Percentiles rank a stretch among this genome's conserved stretches.
These are phyloP conservation scores for Fusarium austroafricanum DNA, from an alignment of 2,329 filamentous ascomycete species.

Conservation along the genomic window DNA sequence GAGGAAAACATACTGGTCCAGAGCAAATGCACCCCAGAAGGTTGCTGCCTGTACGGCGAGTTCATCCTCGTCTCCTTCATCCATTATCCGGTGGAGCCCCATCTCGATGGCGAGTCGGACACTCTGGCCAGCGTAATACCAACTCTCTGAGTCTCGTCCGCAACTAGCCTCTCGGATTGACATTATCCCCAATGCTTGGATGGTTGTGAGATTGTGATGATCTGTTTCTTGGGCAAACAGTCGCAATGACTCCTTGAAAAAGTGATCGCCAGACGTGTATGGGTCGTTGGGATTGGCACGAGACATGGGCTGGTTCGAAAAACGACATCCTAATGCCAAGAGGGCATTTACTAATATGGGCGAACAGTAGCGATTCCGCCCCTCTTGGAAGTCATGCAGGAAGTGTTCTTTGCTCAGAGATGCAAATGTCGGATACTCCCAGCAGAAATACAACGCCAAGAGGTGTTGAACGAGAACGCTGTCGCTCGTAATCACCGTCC, in stretches of 20 bases:
- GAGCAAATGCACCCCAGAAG: slow-evolving; percentile 71
- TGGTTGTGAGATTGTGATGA: slow-evolving; percentile 73
- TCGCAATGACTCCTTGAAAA: slow-evolving; percentile 75
- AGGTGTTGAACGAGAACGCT: slow-evolving; percentile 70
- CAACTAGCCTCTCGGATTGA: slow-evolving; percentile 79
- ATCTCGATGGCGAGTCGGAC: slow-evolving; percentile 78
- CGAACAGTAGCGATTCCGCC: slow-evolving; percentile 73
- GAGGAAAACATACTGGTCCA: slow-evolving; percentile 68
- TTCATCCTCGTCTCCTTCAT: slow-evolving; percentile 64
- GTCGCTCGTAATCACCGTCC: slow-evolving; percentile 72
- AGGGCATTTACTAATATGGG: slow-evolving; percentile 74
- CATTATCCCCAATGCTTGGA: slow-evolving; percentile 82
- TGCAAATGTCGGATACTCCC: slow-evolving; percentile 80
- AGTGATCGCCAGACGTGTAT: slow-evolving; percentile 76
- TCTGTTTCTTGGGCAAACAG: slow-evolving; percentile 69
- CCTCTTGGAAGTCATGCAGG: slow-evolving; percentile 71
- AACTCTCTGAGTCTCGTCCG: slow-evolving; percentile 77
- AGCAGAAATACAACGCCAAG: slow-evolving; percentile 77
- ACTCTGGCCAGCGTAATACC: slow-evolving; percentile 78
- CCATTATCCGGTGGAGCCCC: slow-evolving; percentile 69
- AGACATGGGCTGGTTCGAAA: slow-evolving; percentile 73
- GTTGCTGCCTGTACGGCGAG: slow-evolving; percentile 69
- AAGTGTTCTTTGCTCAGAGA: slow-evolving; percentile 79
- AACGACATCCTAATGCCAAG: slow-evolving; percentile 74
- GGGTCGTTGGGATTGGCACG: slow-evolving; percentile 71